Conservation (phyloP, 192 early-diverging fungal genomes). For the Spinellus fusiger region DNA sequence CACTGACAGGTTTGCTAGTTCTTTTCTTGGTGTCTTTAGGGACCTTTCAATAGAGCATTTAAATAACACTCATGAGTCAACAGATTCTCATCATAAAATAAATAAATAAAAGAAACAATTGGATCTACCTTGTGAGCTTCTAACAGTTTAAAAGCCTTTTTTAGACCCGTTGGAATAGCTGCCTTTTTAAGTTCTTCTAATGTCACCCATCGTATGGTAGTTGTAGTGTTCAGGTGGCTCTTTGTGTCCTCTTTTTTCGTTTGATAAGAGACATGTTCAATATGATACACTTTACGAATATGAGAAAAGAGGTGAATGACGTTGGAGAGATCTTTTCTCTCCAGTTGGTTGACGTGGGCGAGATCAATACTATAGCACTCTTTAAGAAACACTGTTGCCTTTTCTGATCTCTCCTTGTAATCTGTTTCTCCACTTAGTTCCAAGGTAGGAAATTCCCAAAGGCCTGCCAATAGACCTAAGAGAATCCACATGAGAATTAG, state of each 20-base stretch:
- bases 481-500: slow-evolving; percentile 4
- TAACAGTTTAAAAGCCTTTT: slow-evolving; percentile 50
- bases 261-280: slow-evolving; percentile 33
- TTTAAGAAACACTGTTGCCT: slow-evolving; percentile 13
- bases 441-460: slow-evolving; percentile 69
- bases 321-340: slow-evolving; percentile 40
- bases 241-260: neutral
- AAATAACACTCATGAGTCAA: too few species aligned
- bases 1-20: too few species aligned
- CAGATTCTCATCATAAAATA: too few species aligned
- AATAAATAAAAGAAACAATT: neutral
- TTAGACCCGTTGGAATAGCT: slow-evolving; percentile 51
- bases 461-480: slow-evolving; percentile 56
- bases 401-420: slow-evolving; percentile 8
- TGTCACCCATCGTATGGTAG: slow-evolving; percentile 40
- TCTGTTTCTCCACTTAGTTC: slow-evolving; percentile 19
- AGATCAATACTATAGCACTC: slow-evolving; percentile 11
- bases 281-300: slow-evolving; percentile 50
- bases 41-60: too few species aligned
- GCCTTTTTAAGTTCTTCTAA: slow-evolving; percentile 36
- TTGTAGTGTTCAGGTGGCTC: too few species aligned
- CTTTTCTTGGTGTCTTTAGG: too few species aligned
- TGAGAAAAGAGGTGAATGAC: slow-evolving; percentile 66
- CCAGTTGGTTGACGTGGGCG: too few species aligned
- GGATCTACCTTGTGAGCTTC: slow-evolving; percentile 17